These are phyloP conservation scores for Viola pubescens DNA, from an alignment of 441 rosid genomes.

Conservation along the genomic window DNA sequence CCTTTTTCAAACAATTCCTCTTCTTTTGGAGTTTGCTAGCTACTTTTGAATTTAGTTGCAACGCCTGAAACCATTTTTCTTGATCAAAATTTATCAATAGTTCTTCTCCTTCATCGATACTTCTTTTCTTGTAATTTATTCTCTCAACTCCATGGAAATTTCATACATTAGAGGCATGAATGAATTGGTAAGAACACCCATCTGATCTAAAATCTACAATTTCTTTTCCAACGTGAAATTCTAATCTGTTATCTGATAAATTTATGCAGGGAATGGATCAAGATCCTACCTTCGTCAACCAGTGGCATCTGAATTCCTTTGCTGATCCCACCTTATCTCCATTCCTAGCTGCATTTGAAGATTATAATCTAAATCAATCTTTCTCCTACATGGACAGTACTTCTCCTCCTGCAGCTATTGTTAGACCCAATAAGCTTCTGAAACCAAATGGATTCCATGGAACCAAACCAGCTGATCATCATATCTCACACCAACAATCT, in stretches of 20 bases:
- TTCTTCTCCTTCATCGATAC: neutral
- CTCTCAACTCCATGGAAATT: neutral
- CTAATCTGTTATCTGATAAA: neutral
- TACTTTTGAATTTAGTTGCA: neutral
- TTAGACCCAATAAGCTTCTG: conserved; percentile 34
- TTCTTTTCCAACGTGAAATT: neutral
- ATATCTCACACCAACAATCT: conserved; percentile 19
- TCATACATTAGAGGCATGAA: neutral
- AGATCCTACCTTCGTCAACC: conserved; percentile 35
- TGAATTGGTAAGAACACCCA: conserved; percentile 4
- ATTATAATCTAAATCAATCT: conserved; percentile 25
- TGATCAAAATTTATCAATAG: neutral
- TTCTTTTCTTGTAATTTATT: neutral
- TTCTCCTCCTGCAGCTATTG: conserved; percentile 1
- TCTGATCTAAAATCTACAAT: neutral
- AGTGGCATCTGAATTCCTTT: conserved; percentile 38
- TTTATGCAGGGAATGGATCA: neutral
- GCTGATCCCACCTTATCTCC: conserved; percentile 37
- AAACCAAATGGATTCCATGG: conserved; percentile 33
- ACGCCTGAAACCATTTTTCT: neutral
- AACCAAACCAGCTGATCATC: conserved; percentile 12
- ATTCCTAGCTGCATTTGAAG: conserved; percentile 35
- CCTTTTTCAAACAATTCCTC: neutral
- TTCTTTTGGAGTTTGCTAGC: neutral
- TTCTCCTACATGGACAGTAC: conserved; percentile 17